Conservation (phyloP, 176 grass and related monocot genomes). For the Eremochloa ophiuroides region DNA sequence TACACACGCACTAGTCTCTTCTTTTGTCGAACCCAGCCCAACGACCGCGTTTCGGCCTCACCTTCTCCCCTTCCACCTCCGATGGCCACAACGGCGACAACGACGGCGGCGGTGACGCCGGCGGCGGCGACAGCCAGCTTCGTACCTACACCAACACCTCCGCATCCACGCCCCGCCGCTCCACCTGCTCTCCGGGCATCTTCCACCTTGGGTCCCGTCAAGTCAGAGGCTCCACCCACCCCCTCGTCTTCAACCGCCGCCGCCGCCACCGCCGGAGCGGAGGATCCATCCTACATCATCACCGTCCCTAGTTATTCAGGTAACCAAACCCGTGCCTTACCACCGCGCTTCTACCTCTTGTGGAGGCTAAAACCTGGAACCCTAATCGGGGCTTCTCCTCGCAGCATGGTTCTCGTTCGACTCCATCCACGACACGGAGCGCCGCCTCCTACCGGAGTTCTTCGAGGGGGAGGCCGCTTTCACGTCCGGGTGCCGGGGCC, state of each 20-base stretch:
- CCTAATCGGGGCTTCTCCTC: conserved; percentile 8
- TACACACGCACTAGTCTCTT: background rate
- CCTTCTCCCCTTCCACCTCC: conserved; percentile 7
- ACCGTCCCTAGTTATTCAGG: conserved; percentile 89
- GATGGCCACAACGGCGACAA: conserved; percentile 27
- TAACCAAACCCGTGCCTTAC: conserved; percentile 2
- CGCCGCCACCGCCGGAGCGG: background rate
- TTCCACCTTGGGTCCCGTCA: conserved; percentile 27
- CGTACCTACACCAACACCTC: background rate
- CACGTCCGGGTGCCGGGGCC: conserved; percentile 51
- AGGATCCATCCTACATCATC: conserved; percentile 52
- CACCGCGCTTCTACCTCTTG: background rate
- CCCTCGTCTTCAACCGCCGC: background rate
- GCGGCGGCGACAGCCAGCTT: conserved; percentile 1
- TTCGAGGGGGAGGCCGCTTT: conserved; percentile 57
- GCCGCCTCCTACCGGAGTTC: conserved; percentile 75
- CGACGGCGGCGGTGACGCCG: conserved; percentile 1
- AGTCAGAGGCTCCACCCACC: conserved; percentile 40
- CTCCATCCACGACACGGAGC: conserved; percentile 80
- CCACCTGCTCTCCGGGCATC: conserved; percentile 1
- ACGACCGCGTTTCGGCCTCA: background rate
- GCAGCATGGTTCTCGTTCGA: conserved; percentile 89
- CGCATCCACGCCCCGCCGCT: background rate
- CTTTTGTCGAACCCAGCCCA: background rate
- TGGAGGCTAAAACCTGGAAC: background rate